phyloP scores from a whole-genome alignment of 768 basidiomycete species.

The Obba rivulosa region DNA sequence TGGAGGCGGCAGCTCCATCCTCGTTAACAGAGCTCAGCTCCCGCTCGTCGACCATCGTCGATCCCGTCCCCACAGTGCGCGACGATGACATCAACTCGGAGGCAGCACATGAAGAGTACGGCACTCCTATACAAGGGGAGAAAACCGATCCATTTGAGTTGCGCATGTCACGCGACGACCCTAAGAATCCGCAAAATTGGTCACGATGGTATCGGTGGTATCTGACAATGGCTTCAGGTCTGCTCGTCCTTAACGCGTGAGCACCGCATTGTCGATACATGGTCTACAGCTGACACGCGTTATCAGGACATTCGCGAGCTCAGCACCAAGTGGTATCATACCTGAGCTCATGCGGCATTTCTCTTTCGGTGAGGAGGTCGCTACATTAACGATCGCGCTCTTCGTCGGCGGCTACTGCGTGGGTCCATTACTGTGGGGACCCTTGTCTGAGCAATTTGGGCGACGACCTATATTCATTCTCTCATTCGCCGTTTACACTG shows the following conservation, averaged over 20 bases:
- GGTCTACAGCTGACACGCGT: neutral
- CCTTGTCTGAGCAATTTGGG: slow-evolving; percentile 42
- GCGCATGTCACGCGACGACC: slow-evolving; percentile 16
- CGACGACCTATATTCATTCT: slow-evolving; percentile 54
- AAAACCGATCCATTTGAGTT: slow-evolving; percentile 23
- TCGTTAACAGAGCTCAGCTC: slow-evolving; percentile 5
- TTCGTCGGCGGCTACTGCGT: slow-evolving; percentile 59
- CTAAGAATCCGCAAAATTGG: slow-evolving; percentile 18
- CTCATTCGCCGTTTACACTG: slow-evolving; percentile 51
- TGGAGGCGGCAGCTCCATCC: too few relatives aligned
- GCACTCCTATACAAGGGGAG: slow-evolving; percentile 16
- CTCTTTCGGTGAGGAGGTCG: slow-evolving; percentile 42
- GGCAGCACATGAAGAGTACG: slow-evolving; percentile 8
- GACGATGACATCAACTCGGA: slow-evolving; percentile 1
- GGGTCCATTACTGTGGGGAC: slow-evolving; percentile 52
- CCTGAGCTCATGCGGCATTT: slow-evolving; percentile 38
- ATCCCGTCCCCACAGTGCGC: neutral
- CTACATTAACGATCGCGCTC: slow-evolving; percentile 47
- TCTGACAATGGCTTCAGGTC: slow-evolving; percentile 6
- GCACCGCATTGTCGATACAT: neutral
- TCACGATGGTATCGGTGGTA: slow-evolving; percentile 12
- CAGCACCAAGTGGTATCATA: slow-evolving; percentile 46
- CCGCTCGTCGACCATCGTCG: slow-evolving; percentile 13
- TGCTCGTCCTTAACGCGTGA: slow-evolving; percentile 13
- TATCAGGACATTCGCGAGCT: slow-evolving; percentile 45